phyloP scores from a whole-genome alignment of 495 filamentous ascomycete species.

The Podospora pseudoanserina region DNA sequence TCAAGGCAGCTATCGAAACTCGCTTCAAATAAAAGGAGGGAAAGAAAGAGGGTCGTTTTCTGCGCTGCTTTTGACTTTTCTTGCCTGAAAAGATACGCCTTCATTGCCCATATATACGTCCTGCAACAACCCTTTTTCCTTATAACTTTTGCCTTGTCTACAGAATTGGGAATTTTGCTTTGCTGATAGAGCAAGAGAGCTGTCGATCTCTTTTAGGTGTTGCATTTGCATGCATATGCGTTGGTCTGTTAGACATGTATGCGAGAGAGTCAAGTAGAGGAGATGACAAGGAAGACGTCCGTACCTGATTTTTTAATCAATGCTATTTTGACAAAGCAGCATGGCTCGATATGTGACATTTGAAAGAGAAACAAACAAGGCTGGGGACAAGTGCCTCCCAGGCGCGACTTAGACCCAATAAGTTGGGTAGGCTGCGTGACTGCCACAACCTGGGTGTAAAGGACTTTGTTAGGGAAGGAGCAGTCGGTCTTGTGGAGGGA shows the following conservation, averaged over 20 bases:
- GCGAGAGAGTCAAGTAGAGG: neutral
- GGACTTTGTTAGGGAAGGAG: too few relatives aligned
- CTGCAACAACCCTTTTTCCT: neutral
- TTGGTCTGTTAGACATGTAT: neutral
- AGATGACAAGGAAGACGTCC: neutral
- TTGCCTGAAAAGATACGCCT: neutral
- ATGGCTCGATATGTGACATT: too few relatives aligned
- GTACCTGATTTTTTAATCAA: neutral
- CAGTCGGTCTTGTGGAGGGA: too few relatives aligned
- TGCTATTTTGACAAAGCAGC: too few relatives aligned
- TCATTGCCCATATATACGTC: neutral
- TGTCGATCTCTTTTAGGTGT: neutral
- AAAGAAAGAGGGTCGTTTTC: neutral
- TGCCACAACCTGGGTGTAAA: too few relatives aligned
- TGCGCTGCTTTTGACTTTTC: neutral
- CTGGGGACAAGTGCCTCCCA: too few relatives aligned
- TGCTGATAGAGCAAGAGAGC: constrained; percentile 12
- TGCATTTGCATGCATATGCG: constrained; percentile 4
- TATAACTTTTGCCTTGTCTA: neutral
- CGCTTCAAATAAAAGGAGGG: constrained; percentile 32
- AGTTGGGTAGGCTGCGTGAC: too few relatives aligned
- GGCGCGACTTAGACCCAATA: too few relatives aligned
- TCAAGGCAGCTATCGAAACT: constrained; percentile 50
- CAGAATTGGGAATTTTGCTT: neutral
- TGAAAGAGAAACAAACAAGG: too few relatives aligned